A percentile compares a stretch with the other conserved stretches of the same genome.
These are phyloP conservation scores for Thraustochytrium sp. DNA, from an alignment of 352 stramenopile species.

Conservation along the genomic window DNA sequence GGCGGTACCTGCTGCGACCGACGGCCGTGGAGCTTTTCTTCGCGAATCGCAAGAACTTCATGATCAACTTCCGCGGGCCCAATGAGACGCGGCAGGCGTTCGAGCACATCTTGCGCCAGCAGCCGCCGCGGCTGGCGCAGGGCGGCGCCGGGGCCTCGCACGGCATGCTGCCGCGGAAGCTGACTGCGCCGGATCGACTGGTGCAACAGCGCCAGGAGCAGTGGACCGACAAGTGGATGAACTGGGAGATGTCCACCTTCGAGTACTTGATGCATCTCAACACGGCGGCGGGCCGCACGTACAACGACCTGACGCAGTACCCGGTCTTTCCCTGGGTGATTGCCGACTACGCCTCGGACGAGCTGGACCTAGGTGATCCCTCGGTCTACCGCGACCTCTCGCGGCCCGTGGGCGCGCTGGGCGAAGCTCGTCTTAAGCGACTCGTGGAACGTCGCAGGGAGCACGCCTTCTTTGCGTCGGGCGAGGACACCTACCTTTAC, in stretches of 20 bases:
- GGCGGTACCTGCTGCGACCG: background rate
- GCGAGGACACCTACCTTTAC: constrained; percentile 80
- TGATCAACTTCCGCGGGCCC: constrained; percentile 26
- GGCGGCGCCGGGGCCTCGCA: too few relatives aligned
- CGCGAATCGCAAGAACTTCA: constrained; percentile 28
- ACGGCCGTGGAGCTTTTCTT: constrained; percentile 37
- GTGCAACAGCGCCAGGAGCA: background rate
- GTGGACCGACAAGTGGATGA: constrained; percentile 72
- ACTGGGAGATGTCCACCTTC: constrained; percentile 89
- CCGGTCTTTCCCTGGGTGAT: constrained; percentile 98
- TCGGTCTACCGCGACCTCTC: constrained; percentile 87
- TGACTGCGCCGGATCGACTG: background rate
- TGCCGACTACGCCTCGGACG: constrained; percentile 84
- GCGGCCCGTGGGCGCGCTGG: constrained; percentile 95
- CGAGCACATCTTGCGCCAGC: background rate
- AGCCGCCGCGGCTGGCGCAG: background rate
- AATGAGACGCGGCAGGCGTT: background rate
- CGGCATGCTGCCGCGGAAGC: background rate
- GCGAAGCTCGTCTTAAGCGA: constrained; percentile 78
- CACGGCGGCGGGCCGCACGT: constrained; percentile 87
- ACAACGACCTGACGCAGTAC: constrained; percentile 92
- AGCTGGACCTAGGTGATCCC: constrained; percentile 83
- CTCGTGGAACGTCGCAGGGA: constrained; percentile 70
- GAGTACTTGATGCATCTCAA: constrained; percentile 98
- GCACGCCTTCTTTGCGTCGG: constrained; percentile 54